These are phyloP conservation scores for Helichrysum umbraculigerum DNA, from an alignment of 129 eudicot species.

Conservation along the genomic window DNA sequence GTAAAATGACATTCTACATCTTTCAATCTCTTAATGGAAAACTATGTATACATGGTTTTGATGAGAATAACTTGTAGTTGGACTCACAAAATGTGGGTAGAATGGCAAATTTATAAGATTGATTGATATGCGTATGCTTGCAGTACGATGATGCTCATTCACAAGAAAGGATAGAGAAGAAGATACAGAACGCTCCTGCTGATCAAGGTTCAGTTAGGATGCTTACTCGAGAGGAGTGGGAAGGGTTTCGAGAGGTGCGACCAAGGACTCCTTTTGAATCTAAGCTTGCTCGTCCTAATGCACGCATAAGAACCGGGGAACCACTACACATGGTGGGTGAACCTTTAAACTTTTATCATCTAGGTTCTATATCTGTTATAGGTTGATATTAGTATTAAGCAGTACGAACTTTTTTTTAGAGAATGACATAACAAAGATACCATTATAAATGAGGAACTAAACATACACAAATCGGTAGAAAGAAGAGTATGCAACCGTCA, in stretches of 20 bases:
- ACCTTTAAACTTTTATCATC: slow-evolving; percentile 17
- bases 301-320: slow-evolving; percentile 83
- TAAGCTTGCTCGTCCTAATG: slow-evolving; percentile 91
- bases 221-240: slow-evolving; percentile 96
- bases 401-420: background rate
- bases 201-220: slow-evolving; percentile 93
- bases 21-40: background rate
- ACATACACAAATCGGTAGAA: background rate
- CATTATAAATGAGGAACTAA: background rate
- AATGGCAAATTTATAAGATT: background rate
- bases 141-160: slow-evolving; percentile 84
- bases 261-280: slow-evolving; percentile 99
- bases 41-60: background rate
- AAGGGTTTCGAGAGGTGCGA: slow-evolving; percentile 70
- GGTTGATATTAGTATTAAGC: background rate
- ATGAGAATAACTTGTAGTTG: background rate
- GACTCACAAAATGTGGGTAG: background rate
- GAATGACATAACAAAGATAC: background rate
- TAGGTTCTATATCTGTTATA: slow-evolving; percentile 12
- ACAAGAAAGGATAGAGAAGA: slow-evolving; percentile 83
- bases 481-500: background rate
- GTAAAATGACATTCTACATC: background rate
- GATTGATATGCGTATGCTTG: slow-evolving; percentile 13
- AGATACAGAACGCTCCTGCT: slow-evolving; percentile 77
- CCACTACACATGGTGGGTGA: slow-evolving; percentile 78